These are phyloP conservation scores for Pinus albicaulis DNA, from an alignment of 75 land plant genomes.

Conservation along the genomic window DNA sequence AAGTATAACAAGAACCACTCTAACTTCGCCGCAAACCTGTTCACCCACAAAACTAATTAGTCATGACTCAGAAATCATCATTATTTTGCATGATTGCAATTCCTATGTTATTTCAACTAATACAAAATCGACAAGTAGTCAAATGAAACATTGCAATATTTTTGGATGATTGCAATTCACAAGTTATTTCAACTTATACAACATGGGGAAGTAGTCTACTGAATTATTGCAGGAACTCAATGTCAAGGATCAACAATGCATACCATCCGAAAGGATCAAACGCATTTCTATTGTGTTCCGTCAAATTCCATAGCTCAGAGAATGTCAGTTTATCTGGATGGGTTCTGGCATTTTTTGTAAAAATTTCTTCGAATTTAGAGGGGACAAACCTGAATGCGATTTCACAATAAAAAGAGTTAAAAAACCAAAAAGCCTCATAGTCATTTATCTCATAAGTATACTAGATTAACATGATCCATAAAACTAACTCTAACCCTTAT, in stretches of 20 bases:
- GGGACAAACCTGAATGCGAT: slow-evolving; percentile 58
- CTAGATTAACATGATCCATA: too few species aligned
- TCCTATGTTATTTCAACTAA: too few species aligned
- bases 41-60: not conserved
- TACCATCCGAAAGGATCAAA: slow-evolving; percentile 75
- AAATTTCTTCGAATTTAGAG: slow-evolving; percentile 63
- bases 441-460: too few species aligned
- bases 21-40: slow-evolving; percentile 55
- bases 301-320: slow-evolving; percentile 64
- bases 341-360: slow-evolving; percentile 61
- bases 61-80: not conserved
- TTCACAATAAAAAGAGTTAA: not conserved
- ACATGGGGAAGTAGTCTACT: not conserved
- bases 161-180: not conserved
- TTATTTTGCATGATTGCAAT: not conserved
- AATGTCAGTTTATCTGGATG: slow-evolving; percentile 40
- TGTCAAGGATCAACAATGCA: not conserved
- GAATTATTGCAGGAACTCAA: not conserved
- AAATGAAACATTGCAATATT: not conserved
- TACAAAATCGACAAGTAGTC: not conserved
- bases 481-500: too few species aligned
- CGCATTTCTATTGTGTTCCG: slow-evolving; percentile 46
- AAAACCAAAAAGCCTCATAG: not conserved
- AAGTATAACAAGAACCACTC: slow-evolving; percentile 69
- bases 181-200: not conserved